A percentile compares a stretch with the other conserved stretches of the same genome.
phyloP scores from a whole-genome alignment of 805 yeast species.

The Candida khao-thaluensis region DNA sequence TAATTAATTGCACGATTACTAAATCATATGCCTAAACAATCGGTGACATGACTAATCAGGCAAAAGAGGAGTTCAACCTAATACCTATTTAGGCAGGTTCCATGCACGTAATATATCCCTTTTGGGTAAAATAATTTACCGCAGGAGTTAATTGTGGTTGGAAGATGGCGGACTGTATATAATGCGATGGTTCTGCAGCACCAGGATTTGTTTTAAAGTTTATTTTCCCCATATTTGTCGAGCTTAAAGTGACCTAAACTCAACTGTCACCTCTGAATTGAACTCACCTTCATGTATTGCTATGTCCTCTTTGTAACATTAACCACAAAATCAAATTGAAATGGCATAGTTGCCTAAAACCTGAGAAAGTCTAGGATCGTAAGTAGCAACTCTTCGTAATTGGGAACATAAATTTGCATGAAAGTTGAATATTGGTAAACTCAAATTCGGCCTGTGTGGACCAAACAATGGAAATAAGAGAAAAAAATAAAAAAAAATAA shows the following conservation, averaged over 20 bases:
- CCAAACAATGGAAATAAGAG: constrained; percentile 1
- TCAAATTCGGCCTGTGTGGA: background rate
- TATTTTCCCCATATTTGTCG: constrained; percentile 7
- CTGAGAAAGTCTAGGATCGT: background rate
- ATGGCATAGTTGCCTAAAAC: background rate
- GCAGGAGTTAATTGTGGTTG: constrained; percentile 5
- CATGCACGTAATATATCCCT: constrained; percentile 16
- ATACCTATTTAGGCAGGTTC: constrained; percentile 13
- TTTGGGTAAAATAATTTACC: constrained; percentile 12
- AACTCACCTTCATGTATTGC: background rate
- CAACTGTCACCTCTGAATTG: no score
- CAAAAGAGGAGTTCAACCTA: constrained; percentile 15
- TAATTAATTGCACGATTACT: background rate
- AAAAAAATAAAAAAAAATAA: background rate
- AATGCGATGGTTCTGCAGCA: constrained; percentile 4
- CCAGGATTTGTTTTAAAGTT: constrained; percentile 3
- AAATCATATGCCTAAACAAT: constrained; percentile 10
- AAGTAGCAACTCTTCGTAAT: background rate
- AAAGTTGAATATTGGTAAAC: no score
- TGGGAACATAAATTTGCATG: background rate
- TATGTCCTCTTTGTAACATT: background rate
- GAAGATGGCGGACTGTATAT: constrained; percentile 6
- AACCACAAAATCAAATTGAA: no score
- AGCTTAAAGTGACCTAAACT: background rate
- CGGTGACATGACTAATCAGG: constrained; percentile 14